Evolutionary conservation across 2,329 filamentous ascomycete genomes (phyloP), one percentile per base, ranked within the genome.

Genomic region (Thelonectria olida): DNA sequence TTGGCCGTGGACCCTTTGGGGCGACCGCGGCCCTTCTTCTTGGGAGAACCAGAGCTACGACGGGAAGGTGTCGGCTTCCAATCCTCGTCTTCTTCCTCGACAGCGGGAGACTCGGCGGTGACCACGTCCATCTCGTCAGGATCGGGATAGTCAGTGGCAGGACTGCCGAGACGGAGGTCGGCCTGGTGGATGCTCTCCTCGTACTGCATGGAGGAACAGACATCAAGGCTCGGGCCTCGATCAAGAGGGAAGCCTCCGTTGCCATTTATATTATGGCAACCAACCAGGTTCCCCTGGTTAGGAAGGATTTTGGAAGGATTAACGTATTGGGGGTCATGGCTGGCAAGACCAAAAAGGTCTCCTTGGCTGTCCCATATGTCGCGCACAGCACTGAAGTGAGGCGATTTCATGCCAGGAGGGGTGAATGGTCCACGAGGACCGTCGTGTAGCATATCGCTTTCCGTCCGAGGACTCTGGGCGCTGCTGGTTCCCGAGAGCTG

Each of bases 401-500:
- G 45, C 8, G 64, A 44, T 23, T 42, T 45, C 42, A 52, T 44
- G 39, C 63, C 64, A 1, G 67, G 54, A 19, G 69, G 69, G 8
- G 67, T 70, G 34, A 61, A 61, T 27, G 68, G 67, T 7, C 52
- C 62, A 45, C 55, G 58, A 5, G 61, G 62, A 19, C 61, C 59
- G 13, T 70, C 62, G n/a, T 54, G 44, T 34, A 53, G 55, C 27
- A 27, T 47, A 41, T 68, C 68, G 31, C 54, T 63, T 3, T 67
- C 69, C 9, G 64, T 66, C 27, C 42, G 55, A 15, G 68, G 68
- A 20, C 64, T 68, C 34, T 64, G 67, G n/a, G 59, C 50, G n/a
- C 58, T 58, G 34, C 66, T 68, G 15, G 54, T 34, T 23, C 54
- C 36, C 20, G 61, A 63, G 19, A 65, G 63, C 36, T 67, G 63